Evolutionary conservation across 371 early-diverging fungal species (phyloP).

Genomic region (Mortierella sp.): DNA sequence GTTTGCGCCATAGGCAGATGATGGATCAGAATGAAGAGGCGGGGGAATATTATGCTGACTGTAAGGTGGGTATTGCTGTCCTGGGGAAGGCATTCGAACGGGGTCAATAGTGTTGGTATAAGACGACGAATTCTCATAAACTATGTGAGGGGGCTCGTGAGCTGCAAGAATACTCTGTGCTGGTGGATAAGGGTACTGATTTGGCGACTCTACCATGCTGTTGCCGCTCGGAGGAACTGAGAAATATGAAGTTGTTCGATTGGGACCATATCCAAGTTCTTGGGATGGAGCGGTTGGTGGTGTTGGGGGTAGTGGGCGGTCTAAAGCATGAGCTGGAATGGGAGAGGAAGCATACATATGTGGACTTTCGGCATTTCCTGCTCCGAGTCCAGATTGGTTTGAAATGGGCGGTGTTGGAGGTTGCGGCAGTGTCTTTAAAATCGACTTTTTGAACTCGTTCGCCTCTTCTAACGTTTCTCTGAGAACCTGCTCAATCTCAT

Average conservation of each 20-base stretch:
- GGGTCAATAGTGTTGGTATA: neutral
- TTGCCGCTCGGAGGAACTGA: neutral
- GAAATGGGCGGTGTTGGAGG: constrained; percentile 10
- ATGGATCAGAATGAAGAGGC: neutral
- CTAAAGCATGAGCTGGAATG: neutral
- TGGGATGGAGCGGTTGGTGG: constrained; percentile 14
- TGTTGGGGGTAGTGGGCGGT: constrained; percentile 45
- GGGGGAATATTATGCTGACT: neutral
- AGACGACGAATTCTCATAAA: neutral
- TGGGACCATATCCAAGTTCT: neutral
- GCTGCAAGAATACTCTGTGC: constrained; percentile 13
- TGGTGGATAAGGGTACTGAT: neutral
- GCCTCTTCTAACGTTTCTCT: constrained; percentile 24
- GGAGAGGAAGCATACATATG: neutral
- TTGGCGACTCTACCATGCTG: neutral
- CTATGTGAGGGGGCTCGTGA: neutral
- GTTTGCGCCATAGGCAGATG: neutral
- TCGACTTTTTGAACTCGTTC: constrained; percentile 16
- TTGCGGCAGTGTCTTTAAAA: neutral
- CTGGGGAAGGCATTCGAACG: neutral
- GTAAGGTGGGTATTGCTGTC: neutral
- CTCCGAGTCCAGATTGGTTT: neutral
- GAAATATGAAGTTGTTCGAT: constrained; percentile 8
- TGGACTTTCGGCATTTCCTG: neutral
- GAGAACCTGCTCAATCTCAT: constrained; percentile 33